These are phyloP conservation scores for Apiotrichum domesticum DNA, from an alignment of 1,284 basidiomycete genomes.

Conservation along the genomic window DNA sequence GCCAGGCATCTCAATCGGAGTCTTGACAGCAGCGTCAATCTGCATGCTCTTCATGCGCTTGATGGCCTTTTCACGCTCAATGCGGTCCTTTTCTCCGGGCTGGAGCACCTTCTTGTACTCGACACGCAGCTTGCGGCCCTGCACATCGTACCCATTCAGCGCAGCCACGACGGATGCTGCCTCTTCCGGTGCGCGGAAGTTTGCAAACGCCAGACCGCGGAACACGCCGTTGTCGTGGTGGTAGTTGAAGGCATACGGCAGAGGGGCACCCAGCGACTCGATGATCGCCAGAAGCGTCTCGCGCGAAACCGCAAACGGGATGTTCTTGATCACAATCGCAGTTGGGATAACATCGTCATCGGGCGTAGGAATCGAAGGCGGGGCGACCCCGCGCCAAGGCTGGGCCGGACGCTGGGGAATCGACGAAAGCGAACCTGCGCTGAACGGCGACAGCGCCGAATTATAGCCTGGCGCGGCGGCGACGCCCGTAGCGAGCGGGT, in stretches of 20 bases:
- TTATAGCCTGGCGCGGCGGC: conserved; percentile 21
- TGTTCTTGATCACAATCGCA: conserved; percentile 99
- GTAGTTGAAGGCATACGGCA: conserved; percentile 99
- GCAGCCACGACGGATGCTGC: conserved; percentile 94
- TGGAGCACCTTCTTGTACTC: conserved; percentile 99
- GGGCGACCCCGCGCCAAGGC: conserved; percentile 2
- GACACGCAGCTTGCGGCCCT: conserved; percentile 95
- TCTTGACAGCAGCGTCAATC: conserved; percentile 57
- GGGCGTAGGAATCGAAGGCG: conserved; percentile 8
- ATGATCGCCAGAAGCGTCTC: conserved; percentile 95
- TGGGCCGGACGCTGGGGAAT: conserved; percentile 10
- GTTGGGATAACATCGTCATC: conserved; percentile 93
- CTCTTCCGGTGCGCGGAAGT: conserved; percentile 85
- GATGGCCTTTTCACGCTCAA: conserved; percentile 97
- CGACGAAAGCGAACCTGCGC: conserved; percentile 24
- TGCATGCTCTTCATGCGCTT: conserved; percentile 97
- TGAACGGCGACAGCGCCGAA: conserved; percentile 25
- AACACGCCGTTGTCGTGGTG: conserved; percentile 95
- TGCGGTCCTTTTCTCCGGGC: conserved; percentile 97
- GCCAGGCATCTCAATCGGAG: conserved; percentile 1
- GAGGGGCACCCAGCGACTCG: conserved; percentile 87
- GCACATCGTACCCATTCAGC: conserved; percentile 73
- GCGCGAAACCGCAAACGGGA: conserved; percentile 94
- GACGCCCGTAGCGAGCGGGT: conserved; percentile 1
- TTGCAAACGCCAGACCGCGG: conserved; percentile 96